Percentiles rank a stretch among this genome's conserved stretches.
Conservation (phyloP, 768 basidiomycete genomes). For the Lentinus brumalis region DNA sequence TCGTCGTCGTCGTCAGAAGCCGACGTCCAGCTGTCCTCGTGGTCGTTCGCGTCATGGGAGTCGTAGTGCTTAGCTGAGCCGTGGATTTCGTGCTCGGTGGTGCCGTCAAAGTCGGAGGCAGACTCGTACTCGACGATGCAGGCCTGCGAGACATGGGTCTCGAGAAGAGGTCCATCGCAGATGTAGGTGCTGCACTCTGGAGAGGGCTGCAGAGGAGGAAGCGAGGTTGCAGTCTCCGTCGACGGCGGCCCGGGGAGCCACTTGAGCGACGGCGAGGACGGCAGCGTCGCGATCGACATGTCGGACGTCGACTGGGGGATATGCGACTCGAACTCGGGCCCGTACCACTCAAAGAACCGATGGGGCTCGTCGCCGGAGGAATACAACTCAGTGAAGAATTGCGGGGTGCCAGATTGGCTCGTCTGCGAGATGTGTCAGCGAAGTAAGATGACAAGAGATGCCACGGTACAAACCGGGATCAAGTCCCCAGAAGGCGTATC, state of each 20-base stretch:
- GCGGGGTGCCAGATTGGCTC: too few species aligned
- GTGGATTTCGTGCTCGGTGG: too few species aligned
- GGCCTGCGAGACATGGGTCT: neutral
- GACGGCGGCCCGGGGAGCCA: neutral
- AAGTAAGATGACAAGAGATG: neutral
- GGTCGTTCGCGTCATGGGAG: too few species aligned
- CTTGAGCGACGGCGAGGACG: neutral
- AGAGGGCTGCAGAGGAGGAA: neutral
- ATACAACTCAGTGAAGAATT: neutral
- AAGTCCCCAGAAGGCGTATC: neutral
- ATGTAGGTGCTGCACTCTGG: neutral
- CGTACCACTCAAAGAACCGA: neutral
- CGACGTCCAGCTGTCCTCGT: too few species aligned
- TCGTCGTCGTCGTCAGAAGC: too few species aligned
- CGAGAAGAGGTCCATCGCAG: neutral
- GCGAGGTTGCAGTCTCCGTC: neutral
- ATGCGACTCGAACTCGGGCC: neutral
- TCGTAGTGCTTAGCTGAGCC: too few species aligned
- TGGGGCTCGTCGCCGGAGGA: neutral
- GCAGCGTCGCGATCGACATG: neutral
- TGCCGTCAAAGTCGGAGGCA: too few species aligned
- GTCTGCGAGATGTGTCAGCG: neutral
- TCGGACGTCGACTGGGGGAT: neutral
- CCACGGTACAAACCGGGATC: neutral
- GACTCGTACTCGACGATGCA: neutral